Base-by-base conservation (phyloP, 2,329 filamentous ascomycete species). In the Neocucurbitaria cava region DNA sequence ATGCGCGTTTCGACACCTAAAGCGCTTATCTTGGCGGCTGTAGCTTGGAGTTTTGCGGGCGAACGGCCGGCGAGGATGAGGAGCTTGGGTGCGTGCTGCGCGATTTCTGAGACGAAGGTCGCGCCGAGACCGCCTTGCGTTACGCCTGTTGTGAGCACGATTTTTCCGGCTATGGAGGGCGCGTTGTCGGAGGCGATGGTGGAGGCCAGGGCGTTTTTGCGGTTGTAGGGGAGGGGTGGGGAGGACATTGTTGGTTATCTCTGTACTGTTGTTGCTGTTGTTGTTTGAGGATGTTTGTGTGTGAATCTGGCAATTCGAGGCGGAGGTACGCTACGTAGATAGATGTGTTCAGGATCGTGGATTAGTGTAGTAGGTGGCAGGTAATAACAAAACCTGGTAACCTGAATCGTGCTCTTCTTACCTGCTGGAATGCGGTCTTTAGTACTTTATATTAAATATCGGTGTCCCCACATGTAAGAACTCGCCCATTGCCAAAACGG, bases 141-240 rank as follows among this genome's bases (percentile, higher is more conserved):
- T 15, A 72, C 65, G 24, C 69, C 69, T 1, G 71, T 73, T 23
- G 77, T 76, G 4, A 81, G 67, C 43, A 82, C 45, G 13, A 62
- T 59, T 52, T 71, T 79, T 23, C 83, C 76, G 46, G 81, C 79
- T 49, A 84, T 77, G 23, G 77, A 64, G 2, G 66, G 56, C 0
- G 81, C 79, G 1, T 73, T 64, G 24, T 74, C 75, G 10, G 73
- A 62, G 18, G 81, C 80, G 38, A 82, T 68, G 35, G 39, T 54
- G 8, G 62, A 63, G n/a, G 68, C 67, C 18, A 61, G 59, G 20
- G 63, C 61, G 9, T 62, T 65, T 35, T 63, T 52, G 26, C 59
- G 52, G 42, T 65, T 63, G 54, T 69, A 73, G 0, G 66, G 58
- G 10, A 64, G 58, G 10, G 62, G 52, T 11, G 55, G 52, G 23